A percentile compares a stretch with the other conserved stretches of the same genome.
Evolutionary conservation across 2,329 filamentous ascomycete species (phyloP).

Genomic region (Colletotrichum eleusines): DNA sequence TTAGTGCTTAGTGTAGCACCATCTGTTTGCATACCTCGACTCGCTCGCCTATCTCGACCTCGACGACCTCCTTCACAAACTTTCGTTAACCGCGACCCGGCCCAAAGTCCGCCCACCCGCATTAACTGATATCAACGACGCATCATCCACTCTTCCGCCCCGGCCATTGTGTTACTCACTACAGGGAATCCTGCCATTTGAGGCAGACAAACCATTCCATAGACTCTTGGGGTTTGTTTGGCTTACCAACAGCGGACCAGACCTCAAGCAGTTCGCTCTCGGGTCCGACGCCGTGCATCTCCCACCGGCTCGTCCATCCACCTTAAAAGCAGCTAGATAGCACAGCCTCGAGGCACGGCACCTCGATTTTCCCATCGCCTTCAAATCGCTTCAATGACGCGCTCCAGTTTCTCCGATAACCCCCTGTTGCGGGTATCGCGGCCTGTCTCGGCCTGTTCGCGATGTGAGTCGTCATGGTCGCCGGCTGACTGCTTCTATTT

Average conservation of each 20-base stretch:
- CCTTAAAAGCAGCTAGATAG: slow-evolving; percentile 10
- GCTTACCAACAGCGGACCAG: too few species aligned
- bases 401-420: slow-evolving; percentile 63
- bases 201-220: neutral
- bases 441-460: slow-evolving; percentile 83
- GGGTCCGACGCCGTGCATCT: neutral
- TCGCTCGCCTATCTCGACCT: slow-evolving; percentile 5
- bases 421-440: slow-evolving; percentile 80
- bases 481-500: slow-evolving; percentile 38
- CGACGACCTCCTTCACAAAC: neutral
- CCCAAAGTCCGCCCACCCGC: neutral
- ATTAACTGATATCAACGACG: neutral
- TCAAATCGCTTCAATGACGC: slow-evolving; percentile 53
- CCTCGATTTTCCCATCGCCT: slow-evolving; percentile 23
- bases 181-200: too few species aligned
- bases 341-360: slow-evolving; percentile 25
- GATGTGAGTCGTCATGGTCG: slow-evolving; percentile 64
- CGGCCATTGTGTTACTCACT: neutral
- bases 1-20: slow-evolving; percentile 1
- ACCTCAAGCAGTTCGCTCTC: neutral
- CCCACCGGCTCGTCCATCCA: neutral
- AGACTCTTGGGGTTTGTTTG: neutral
- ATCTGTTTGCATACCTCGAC: slow-evolving; percentile 6
- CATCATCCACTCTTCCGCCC: neutral
- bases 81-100: slow-evolving; percentile 10